Evolutionary conservation across 768 basidiomycete species (phyloP), one percentile per base, ranked within the genome.

Genomic region (Mycena venus): DNA sequence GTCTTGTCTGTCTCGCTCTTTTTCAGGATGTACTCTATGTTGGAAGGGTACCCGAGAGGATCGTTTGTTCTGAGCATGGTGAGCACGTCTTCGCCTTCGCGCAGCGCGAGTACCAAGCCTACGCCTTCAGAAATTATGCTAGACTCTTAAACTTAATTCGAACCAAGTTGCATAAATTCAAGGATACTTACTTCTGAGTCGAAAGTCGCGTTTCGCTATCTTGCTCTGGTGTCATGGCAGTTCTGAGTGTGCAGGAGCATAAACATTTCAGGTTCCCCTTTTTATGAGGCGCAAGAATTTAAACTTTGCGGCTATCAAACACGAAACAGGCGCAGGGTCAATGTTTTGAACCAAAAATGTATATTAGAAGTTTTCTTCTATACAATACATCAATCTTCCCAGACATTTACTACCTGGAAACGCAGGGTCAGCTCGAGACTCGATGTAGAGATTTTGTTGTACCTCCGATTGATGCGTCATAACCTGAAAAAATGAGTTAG

Each of bases 391-490:
- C 62, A 75, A 70, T 66, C 68, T 65, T 77, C 75, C 75, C 71
- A 72, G 15, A 80, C 72, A 58, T 75, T 77, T 17, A 75, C 77
- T 49, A 75, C 88, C 86, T 96, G 23, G 49, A 51, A 51, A 27
- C 49, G 49, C 49, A 51, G 49, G 49, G 49, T 51, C 49, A 51
- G 25, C 23, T 51, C n/a, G 17, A 44, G 27, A 51, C 3, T 25
- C 23, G 11, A 6, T 23, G 25, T 51, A 11, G 23, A 12, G 12
- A 11, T 27, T 51, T 27, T 51, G n/a, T n/a, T 17, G 44, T 60
- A 75, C 88, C 86, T 96, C 95, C 1, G 93, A 90, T 79, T 96
- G 88, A 81, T 95, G 92, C 3, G 95, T 96, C 95, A 95, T 95
- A 31, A 95, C 49, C 49, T 51, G n/a, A 25, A 14, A 25, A 27